These are phyloP conservation scores for Plantago elongata DNA, from an alignment of 257 asterid species.

Conservation along the genomic window DNA sequence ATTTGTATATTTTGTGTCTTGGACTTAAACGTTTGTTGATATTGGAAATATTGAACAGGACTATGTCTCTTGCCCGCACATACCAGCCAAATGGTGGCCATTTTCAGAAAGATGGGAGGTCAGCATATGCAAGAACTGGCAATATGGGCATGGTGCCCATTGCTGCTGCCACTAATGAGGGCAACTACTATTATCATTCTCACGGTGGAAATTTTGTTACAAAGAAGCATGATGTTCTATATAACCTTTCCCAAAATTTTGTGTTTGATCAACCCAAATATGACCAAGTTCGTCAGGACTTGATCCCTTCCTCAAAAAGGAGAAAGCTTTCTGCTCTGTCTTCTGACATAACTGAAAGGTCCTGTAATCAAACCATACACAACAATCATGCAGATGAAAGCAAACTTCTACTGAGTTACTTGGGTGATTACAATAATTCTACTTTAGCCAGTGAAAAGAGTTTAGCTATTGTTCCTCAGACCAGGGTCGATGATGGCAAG, in stretches of 20 bases:
- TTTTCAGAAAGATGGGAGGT: constrained; percentile 36
- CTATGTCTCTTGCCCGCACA: constrained; percentile 61
- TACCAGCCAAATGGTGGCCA: constrained; percentile 44
- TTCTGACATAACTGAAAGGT: constrained; percentile 38
- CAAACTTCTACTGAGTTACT: constrained; percentile 25
- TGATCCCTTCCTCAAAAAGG: constrained; percentile 51
- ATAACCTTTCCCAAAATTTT: constrained; percentile 29
- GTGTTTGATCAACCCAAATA: constrained; percentile 32
- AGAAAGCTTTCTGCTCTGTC: constrained; percentile 59
- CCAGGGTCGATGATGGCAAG: constrained; percentile 28
- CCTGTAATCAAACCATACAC: constrained; percentile 32
- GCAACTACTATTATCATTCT: constrained; percentile 25
- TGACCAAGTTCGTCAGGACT: constrained; percentile 36
- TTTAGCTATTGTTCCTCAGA: constrained; percentile 32
- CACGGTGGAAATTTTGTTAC: constrained; percentile 20
- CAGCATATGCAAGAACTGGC: constrained; percentile 41
- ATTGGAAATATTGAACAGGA: constrained; percentile 34
- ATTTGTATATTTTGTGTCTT: not conserved
- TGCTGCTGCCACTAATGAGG: constrained; percentile 22
- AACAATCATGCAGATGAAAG: constrained; percentile 22
- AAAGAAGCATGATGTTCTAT: constrained; percentile 27
- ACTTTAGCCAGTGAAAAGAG: constrained; percentile 20
- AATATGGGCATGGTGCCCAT: constrained; percentile 27
- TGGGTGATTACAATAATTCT: constrained; percentile 23
- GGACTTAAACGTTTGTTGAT: not conserved